Base-by-base conservation (phyloP, 305 asterid species). In the Solanum aculeatissimum region DNA sequence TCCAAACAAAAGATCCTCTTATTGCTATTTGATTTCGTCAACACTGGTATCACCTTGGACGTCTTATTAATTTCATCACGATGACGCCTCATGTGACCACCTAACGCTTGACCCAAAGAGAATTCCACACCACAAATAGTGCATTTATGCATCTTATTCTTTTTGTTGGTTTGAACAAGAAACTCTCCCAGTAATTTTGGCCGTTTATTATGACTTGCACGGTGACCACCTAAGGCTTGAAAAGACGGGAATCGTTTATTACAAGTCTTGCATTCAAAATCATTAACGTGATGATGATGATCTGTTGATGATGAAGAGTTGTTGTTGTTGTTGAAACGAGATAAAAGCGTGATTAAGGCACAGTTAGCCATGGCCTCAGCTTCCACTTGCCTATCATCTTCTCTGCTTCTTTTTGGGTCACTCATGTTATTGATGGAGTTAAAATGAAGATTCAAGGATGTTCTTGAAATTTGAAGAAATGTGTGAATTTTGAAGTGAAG, bases 101-200 rank as follows among this genome's bases (percentile, higher is more conserved):
- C 86, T 55, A 84, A 77, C 0, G 86, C 84, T 80, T 78, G 84
- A 14, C 86, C 86, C 14, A 84, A 75, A 3, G 86, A 53, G 40
- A 84, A 84, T 69, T 77, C 84, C 32, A 75, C 11, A 35, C 86
- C 84, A 63, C 86, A 84, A 7, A 84, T 65, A 10, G 86, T 32
- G 4, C 91, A 89, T 23, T 86, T 85, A 51, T 89, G 91, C 53
- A 63, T 84, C 81, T 89, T 89, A 0, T 69, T 27, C 86, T 83
- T 87, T 14, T 68, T 27, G 23, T 68, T 27, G 19, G 21, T 32
- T 4, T 63, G 43, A 6, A 43, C 57, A 78, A 13, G 25, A 74
- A 27, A 75, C 63, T 45, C 78, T 84, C 74, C 47, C 0, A 66
- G 7, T 32, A 66, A 29, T 53, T 9, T 74, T 23, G 49, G 16